Evolutionary conservation across 805 yeast species (phyloP), one percentile per base, ranked within the genome.

Genomic region (Hermanozyma aechmeae): DNA sequence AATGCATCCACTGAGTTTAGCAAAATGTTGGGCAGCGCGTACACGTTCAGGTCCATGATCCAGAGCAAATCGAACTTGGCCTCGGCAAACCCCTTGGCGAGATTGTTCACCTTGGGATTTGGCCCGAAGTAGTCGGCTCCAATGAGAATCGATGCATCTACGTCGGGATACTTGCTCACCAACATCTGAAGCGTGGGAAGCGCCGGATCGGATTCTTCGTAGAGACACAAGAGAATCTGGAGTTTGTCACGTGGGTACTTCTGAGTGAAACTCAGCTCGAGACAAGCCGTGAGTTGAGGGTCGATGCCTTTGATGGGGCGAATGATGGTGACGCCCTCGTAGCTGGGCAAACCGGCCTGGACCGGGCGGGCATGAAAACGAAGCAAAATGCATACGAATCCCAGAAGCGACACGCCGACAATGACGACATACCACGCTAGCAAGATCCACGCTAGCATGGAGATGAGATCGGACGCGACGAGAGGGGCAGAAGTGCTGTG

Each of bases 271-370:
- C 85, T 71, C 16, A 81, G 69, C 32, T 71, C 73, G 22, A 86
- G 55, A 46, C 95, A 84, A 8, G 67, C 51, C 22, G 64, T 69
- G 53, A 84, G 64, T 39, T 79, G 87, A 1, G 86, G 71, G 50
- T 85, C 96, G 12, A 83, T 56, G 12, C 95, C 95, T 46, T 83
- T 83, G 34, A 85, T 61, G 0, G 96, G 96, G 17, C 95, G 57
- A 20, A 85, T 48, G 15, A 86, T 81, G 1, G 92, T 71, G 13
- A 85, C 95, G 6, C 64, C 59, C 34, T 58, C 65, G 16, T 33
- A 29, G 10, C 7, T 13, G n/a, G 15, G 31, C 11, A 16, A 13
- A 13, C 13, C 10, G 24, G 11, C 15, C 18, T 8, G 50, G 42
- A 15, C 25, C 24, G n/a, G 52, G 53, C 13, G 46, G 37, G 6